Conservation (phyloP, 768 basidiomycete genomes). For the Mycena vitilis region DNA sequence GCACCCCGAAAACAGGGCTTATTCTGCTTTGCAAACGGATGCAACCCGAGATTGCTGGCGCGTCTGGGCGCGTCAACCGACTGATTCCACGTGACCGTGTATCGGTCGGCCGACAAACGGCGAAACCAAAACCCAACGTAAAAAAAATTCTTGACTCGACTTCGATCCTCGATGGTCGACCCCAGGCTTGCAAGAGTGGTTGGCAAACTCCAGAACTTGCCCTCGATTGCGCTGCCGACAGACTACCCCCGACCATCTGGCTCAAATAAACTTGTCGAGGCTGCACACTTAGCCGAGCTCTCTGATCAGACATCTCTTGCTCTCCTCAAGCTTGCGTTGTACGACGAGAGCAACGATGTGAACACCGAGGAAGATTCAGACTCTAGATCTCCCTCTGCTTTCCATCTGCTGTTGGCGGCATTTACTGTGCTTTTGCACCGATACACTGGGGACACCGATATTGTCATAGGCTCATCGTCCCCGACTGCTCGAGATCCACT, state of each 20-base stretch:
- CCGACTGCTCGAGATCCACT: constrained; percentile 81
- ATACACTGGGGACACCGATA: constrained; percentile 94
- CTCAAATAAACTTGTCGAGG: constrained; percentile 84
- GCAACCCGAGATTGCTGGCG: too few species aligned
- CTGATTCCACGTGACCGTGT: constrained; percentile 19
- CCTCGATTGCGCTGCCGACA: constrained; percentile 92
- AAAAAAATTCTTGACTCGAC: constrained; percentile 27
- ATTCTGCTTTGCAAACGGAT: too few species aligned
- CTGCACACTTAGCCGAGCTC: constrained; percentile 78
- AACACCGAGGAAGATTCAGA: constrained; percentile 61
- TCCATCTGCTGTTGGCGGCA: constrained; percentile 92
- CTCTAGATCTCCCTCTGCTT: constrained; percentile 75
- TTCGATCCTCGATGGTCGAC: constrained; percentile 48
- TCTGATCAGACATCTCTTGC: constrained; percentile 80
- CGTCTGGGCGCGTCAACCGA: not conserved
- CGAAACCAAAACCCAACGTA: not conserved
- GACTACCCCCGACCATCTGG: constrained; percentile 91
- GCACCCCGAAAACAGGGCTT: too few species aligned
- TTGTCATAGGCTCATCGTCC: constrained; percentile 91
- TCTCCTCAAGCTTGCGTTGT: constrained; percentile 84
- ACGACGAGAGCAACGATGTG: constrained; percentile 64
- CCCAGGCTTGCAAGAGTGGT: constrained; percentile 67
- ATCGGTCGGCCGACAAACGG: constrained; percentile 25
- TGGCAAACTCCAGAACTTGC: constrained; percentile 79
- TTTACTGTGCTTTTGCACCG: constrained; percentile 92